Evolutionary conservation across 129 eudicot genomes (phyloP), one percentile per base, ranked within the genome.

Genomic region (Tanacetum coccineum): DNA sequence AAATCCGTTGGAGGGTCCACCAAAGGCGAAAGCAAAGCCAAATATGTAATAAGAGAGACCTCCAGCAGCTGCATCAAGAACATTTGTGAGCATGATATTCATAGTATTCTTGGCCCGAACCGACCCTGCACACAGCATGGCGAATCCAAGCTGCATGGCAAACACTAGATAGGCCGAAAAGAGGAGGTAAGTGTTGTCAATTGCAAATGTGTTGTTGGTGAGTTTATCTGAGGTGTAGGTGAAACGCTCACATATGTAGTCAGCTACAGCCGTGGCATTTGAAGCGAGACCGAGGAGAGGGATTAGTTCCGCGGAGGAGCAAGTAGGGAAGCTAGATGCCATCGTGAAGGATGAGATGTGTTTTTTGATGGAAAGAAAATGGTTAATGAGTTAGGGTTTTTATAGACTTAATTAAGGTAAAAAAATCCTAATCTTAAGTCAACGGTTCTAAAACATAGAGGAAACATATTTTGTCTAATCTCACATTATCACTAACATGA

Each of bases 11-110:
- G 88, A 83, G 3, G 94, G 89, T 11, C 81, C 78, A 40, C 94
- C 94, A 48, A 86, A 86, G 25, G 94, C 89, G 45, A 86, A 83
- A 15, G 94, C 94, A 19, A 71, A 86, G 15, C 94, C 94, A 49
- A 86, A 86, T n/a, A 86, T 36, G 65, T 86, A 86, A 28, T 86
- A 86, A 63, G 86, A 82, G 1, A 86, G 13, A 2, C 94, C 94
- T 7, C 94, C 94, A 44, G 94, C 88, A 0, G 94, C 94, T 0
- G 94, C 94, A 20, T 86, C 94, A 14, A 86, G 75, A 13, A 86
- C 94, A 66, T 86, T 86, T 50, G 94, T 86, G 47, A 86, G 83
- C 94, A 86, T 86, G 74, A 86, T 86, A 73, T 86, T 86, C 94
- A 86, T 86, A 21, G 94, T 86, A 86, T 86, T 86, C 51, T 86